A percentile compares a stretch with the other conserved stretches of the same genome.
Conservation (phyloP, 805 yeast species). For the Metschnikowia kofuensis region DNA sequence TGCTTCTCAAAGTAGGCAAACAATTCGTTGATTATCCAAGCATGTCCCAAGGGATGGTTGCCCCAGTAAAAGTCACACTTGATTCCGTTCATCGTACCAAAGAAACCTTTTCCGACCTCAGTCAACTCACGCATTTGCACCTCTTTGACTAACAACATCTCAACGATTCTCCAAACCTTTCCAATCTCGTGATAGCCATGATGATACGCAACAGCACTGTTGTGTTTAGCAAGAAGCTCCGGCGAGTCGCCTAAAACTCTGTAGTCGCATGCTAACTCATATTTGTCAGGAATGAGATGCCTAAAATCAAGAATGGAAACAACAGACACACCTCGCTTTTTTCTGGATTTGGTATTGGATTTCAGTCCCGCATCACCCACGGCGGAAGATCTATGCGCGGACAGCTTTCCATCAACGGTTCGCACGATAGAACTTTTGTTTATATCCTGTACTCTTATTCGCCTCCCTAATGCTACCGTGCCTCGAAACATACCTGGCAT, state of each 20-base stretch:
- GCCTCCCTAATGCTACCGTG: constrained; percentile 38
- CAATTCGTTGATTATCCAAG: constrained; percentile 61
- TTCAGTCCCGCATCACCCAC: constrained; percentile 33
- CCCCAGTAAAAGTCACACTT: constrained; percentile 64
- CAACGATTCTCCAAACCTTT: constrained; percentile 70
- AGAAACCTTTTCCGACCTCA: constrained; percentile 8
- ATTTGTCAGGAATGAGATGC: constrained; percentile 70
- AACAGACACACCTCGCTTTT: constrained; percentile 44
- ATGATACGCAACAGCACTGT: constrained; percentile 65
- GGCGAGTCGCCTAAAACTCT: constrained; percentile 62
- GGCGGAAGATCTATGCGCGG: constrained; percentile 35
- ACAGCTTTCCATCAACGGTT: constrained; percentile 41
- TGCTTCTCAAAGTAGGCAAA: constrained; percentile 59
- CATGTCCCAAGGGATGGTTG: constrained; percentile 69
- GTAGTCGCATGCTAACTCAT: constrained; percentile 67
- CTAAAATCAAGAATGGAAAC: constrained; percentile 64
- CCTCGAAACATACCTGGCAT: constrained; percentile 50
- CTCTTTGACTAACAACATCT: constrained; percentile 36
- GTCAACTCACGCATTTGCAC: constrained; percentile 7
- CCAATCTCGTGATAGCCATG: constrained; percentile 62
- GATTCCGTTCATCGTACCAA: constrained; percentile 1
- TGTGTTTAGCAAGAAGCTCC: constrained; percentile 61
- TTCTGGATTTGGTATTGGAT: constrained; percentile 19
- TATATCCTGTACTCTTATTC: constrained; percentile 23
- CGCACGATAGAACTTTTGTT: constrained; percentile 27